Evolutionary conservation across 495 filamentous ascomycete genomes (phyloP).

Genomic region (Podospora conica): DNA sequence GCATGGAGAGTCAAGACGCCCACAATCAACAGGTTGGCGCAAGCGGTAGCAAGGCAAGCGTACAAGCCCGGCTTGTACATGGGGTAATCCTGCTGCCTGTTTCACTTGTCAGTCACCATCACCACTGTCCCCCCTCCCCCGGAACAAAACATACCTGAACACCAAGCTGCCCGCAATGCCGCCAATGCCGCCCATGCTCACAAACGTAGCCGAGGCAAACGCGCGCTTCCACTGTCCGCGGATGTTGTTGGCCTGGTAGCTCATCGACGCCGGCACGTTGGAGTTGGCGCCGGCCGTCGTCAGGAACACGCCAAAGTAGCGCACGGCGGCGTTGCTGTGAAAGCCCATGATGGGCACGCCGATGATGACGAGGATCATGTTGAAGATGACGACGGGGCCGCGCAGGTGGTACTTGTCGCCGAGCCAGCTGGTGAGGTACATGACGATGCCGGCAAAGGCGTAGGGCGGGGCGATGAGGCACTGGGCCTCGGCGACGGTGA

Average conservation of each 20-base stretch:
- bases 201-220: slow-evolving; percentile 53
- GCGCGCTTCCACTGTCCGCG: slow-evolving; percentile 63
- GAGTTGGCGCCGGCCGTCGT: slow-evolving; percentile 54
- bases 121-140: background rate
- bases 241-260: slow-evolving; percentile 65
- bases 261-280: slow-evolving; percentile 52
- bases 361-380: slow-evolving; percentile 42
- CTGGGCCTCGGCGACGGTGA: slow-evolving; percentile 48
- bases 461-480: slow-evolving; percentile 62
- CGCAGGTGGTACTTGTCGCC: slow-evolving; percentile 54
- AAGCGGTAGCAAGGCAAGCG: slow-evolving; percentile 36
- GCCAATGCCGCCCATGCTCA: slow-evolving; percentile 57
- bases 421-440: slow-evolving; percentile 46
- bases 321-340: slow-evolving; percentile 39
- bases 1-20: slow-evolving; percentile 25
- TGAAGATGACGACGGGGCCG: slow-evolving; percentile 52
- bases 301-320: slow-evolving; percentile 62
- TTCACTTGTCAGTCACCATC: background rate
- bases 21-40: slow-evolving; percentile 34
- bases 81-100: slow-evolving; percentile 27
- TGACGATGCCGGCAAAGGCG: slow-evolving; percentile 53
- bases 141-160: slow-evolving; percentile 36
- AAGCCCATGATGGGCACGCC: slow-evolving; percentile 51
- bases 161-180: slow-evolving; percentile 55
- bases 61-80: slow-evolving; percentile 40